Evolutionary conservation across 495 filamentous ascomycete genomes (phyloP), one percentile per base, ranked within the genome.

Genomic region (Hypoxylon fragiforme): DNA sequence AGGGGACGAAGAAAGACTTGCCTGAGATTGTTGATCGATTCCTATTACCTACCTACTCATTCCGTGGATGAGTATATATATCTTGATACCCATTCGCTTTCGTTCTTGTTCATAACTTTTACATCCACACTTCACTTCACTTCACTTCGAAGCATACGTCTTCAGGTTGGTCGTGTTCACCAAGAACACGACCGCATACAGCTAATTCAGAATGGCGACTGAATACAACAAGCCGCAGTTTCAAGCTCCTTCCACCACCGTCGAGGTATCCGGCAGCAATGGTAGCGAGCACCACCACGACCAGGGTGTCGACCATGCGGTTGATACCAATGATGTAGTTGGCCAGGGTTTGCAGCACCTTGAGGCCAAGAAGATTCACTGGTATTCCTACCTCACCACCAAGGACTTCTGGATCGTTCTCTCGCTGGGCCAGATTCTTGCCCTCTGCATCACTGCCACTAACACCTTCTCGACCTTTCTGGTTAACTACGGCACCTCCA

Each of bases 381-480:
- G 82, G 73, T 91, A 92, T 70, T 82, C 87, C 2, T 97, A 90
- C 70, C 76, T 97, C 40, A 78, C 72, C 55, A 96, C 94, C 15
- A 79, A 77, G 55, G 88, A 96, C 61, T 98, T 98, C 71, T 98
- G 88, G 74, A 74, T 89, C 52, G 81, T 92, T 32, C 72, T 98
- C 61, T 14, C 81, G 15, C 74, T 98, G 49, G 94, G 92, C 77
- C 92, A 97, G 79, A 63, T 91, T 28, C 84, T 97, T 14, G 81
- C 92, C 5, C 83, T 97, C 52, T 88, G 89, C 73, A 91, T 95
- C 71, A 96, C 91, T 3, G 81, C 81, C 12, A 94, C 90, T 14
- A 94, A 92, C 69, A 97, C 92, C 35, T 89, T 97, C 71, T 87
- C 87, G 14, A 78, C 79, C 9, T 83, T 97, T 15, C 86, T 98